Conservation (phyloP, 202 grass and related monocot genomes). For the Carex arenaria region DNA sequence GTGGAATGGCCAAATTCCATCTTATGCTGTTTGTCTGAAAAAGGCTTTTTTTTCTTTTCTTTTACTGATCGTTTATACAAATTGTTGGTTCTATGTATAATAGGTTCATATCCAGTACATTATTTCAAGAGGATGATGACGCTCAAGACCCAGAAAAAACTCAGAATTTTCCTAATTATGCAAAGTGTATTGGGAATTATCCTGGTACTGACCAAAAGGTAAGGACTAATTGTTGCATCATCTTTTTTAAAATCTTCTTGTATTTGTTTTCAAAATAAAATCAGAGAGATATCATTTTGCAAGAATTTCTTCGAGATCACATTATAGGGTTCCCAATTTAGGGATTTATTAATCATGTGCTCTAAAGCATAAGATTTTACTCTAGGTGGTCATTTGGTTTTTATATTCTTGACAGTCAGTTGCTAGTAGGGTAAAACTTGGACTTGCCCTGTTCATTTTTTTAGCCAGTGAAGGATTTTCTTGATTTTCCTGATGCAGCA, state of each 20-base stretch:
- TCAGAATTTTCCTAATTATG: slow-evolving; percentile 34
- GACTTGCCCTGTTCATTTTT: neutral
- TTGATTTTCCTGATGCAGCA: slow-evolving; percentile 3
- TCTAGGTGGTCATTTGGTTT: neutral
- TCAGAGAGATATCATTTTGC: neutral
- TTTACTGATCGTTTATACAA: slow-evolving; percentile 23
- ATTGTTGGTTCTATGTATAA: slow-evolving; percentile 23
- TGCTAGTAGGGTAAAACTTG: neutral
- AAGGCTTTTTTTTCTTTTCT: slow-evolving; percentile 24
- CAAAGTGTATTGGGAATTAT: slow-evolving; percentile 54
- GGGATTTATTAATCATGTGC: neutral
- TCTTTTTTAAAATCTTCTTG: neutral
- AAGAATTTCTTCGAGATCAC: neutral
- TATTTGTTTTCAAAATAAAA: neutral
- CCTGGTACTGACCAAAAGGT: slow-evolving; percentile 72
- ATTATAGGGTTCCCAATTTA: neutral
- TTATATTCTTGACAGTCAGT: neutral
- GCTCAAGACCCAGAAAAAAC: slow-evolving; percentile 30
- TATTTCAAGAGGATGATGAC: slow-evolving; percentile 71
- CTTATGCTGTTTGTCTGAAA: slow-evolving; percentile 10
- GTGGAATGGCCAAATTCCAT: neutral
- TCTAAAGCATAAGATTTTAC: neutral
- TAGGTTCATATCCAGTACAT: slow-evolving; percentile 68
- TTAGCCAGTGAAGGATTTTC: neutral
- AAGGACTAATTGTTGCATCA: neutral